Percentiles rank a stretch among this genome's conserved stretches.
phyloP scores from a whole-genome alignment of 2,329 filamentous ascomycete genomes.

The Cladosporium colombiae region DNA sequence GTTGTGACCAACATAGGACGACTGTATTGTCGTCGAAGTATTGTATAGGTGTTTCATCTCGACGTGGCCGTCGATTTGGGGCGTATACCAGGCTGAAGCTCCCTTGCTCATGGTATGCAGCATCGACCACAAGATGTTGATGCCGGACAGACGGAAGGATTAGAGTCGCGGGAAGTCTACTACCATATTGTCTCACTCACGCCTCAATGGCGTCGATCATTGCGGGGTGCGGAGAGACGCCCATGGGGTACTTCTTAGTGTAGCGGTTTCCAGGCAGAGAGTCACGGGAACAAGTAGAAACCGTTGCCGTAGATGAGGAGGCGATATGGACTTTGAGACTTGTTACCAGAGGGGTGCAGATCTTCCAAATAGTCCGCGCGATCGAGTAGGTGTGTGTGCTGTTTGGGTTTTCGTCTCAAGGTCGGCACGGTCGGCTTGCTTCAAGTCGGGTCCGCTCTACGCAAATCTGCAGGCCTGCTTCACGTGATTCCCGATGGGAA shows the following conservation, averaged over 20 bases:
- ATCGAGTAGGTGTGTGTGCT: neutral
- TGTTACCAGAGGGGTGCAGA: neutral
- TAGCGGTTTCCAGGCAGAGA: neutral
- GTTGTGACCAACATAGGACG: neutral
- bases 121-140: neutral
- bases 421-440: neutral
- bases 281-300: constrained; percentile 7
- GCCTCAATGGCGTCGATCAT: constrained; percentile 15
- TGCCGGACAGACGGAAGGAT: constrained; percentile 18
- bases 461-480: neutral
- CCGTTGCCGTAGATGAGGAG: constrained; percentile 8
- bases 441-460: neutral
- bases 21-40: neutral
- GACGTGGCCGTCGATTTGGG: neutral
- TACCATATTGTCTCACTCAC: constrained; percentile 15
- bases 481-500: neutral
- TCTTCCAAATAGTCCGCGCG: constrained; percentile 1
- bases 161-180: constrained; percentile 7
- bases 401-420: neutral
- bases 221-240: constrained; percentile 16
- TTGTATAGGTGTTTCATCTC: no score
- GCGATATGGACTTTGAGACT: neutral
- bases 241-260: constrained; percentile 7
- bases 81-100: neutral
- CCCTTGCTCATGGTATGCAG: constrained; percentile 5